A percentile compares a stretch with the other conserved stretches of the same genome.
Conservation (phyloP, 2,329 filamentous ascomycete genomes). For the Aspergillus tamarii region DNA sequence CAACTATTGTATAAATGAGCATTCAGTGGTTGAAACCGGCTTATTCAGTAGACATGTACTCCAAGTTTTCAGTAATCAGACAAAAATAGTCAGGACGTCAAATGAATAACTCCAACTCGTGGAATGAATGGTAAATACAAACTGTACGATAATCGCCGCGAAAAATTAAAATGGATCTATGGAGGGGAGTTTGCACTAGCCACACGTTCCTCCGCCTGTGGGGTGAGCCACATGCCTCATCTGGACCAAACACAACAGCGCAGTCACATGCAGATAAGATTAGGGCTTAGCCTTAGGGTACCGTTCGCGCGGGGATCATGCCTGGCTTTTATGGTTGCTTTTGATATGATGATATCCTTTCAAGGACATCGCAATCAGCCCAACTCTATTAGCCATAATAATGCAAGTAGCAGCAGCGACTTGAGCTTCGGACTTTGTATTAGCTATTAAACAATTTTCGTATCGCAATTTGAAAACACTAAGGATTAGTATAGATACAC, state of each 20-base stretch:
- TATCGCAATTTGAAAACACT: background rate
- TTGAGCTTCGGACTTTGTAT: constrained; percentile 18
- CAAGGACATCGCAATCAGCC: constrained; percentile 20
- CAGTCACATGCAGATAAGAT: constrained; percentile 10
- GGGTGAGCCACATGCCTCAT: constrained; percentile 6
- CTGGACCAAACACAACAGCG: background rate
- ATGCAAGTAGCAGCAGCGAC: constrained; percentile 26
- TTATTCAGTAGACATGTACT: background rate
- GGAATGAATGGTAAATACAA: background rate
- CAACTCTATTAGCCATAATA: constrained; percentile 26
- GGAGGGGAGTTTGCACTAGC: constrained; percentile 1
- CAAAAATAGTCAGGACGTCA: background rate
- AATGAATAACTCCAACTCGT: background rate
- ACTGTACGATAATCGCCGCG: background rate
- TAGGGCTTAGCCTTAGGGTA: background rate
- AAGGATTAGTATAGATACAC: background rate
- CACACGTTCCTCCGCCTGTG: background rate
- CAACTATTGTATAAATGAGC: background rate
- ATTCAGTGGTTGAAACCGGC: background rate
- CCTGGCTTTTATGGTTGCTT: background rate
- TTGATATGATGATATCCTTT: background rate
- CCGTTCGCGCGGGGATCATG: background rate
- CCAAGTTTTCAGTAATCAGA: background rate
- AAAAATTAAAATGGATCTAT: constrained; percentile 7
- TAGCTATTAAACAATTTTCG: constrained; percentile 17